Conservation (phyloP, 2,329 filamentous ascomycete species). For the Macrophomina tecta region DNA sequence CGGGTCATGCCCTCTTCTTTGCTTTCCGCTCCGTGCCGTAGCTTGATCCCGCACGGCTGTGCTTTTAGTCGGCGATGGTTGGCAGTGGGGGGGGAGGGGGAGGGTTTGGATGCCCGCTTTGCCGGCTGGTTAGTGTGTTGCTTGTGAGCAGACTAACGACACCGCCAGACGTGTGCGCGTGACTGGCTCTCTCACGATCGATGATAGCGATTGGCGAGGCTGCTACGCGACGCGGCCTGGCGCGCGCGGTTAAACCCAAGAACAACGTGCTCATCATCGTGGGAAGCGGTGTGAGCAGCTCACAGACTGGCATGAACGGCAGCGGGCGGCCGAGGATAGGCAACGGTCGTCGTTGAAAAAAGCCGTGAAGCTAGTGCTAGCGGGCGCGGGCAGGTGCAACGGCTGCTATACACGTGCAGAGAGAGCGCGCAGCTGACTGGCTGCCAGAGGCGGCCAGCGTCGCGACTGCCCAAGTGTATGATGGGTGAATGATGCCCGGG, state of each 20-base stretch:
- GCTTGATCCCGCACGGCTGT: too few species aligned
- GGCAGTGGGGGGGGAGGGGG: neutral
- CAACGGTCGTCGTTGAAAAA: neutral
- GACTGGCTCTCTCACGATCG: neutral
- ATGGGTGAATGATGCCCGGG: too few species aligned
- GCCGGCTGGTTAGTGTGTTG: neutral
- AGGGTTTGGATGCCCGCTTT: neutral
- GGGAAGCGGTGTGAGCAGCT: constrained; percentile 8
- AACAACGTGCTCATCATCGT: neutral
- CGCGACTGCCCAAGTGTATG: too few species aligned
- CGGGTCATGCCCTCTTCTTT: neutral
- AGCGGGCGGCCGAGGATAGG: neutral
- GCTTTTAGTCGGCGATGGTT: too few species aligned
- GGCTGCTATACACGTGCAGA: too few species aligned
- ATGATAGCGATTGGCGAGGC: neutral
- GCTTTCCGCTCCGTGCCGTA: neutral
- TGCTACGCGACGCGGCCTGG: constrained; percentile 10
- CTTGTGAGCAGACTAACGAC: neutral
- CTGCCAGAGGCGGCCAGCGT: too few species aligned
- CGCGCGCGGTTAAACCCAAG: neutral
- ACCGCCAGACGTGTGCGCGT: constrained; percentile 2
- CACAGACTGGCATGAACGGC: constrained; percentile 2
- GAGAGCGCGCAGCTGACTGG: too few species aligned
- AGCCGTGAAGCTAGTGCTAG: neutral
- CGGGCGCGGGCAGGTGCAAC: too few species aligned